Conservation (phyloP, 345 rosid species). For the Bruguiera sexangula region DNA sequence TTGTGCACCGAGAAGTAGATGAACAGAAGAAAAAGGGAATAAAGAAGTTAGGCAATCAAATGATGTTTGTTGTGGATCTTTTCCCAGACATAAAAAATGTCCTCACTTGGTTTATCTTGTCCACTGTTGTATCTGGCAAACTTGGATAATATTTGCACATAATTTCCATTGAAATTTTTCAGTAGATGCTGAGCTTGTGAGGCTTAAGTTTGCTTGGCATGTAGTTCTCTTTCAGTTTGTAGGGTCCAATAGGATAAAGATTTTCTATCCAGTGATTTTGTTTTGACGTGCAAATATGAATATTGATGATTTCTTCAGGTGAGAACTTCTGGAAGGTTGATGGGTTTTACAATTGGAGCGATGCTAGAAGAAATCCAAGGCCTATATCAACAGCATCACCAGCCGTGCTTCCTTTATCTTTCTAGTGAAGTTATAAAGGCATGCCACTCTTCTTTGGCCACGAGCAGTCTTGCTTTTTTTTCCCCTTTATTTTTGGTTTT, state of each 20-base stretch:
- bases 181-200: not conserved
- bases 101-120: not conserved
- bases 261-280: not conserved
- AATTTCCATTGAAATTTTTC: not conserved
- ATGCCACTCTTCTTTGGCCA: slow-evolving; percentile 9
- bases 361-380: slow-evolving; percentile 91
- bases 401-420: slow-evolving; percentile 97
- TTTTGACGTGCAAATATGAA: slow-evolving; percentile 6
- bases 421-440: slow-evolving; percentile 99
- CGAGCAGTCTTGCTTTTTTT: not conserved
- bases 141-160: slow-evolving; percentile 3
- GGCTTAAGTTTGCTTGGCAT: not conserved
- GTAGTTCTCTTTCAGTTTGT: not conserved
- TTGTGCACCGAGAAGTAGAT: slow-evolving; percentile 8
- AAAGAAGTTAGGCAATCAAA: not conserved
- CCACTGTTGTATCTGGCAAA: not conserved
- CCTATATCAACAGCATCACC: slow-evolving; percentile 88
- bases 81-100: not conserved
- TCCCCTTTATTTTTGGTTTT: not conserved
- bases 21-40: slow-evolving; percentile 4
- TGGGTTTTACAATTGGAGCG: slow-evolving; percentile 89
- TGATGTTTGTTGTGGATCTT: not conserved
- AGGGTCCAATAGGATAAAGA: not conserved
- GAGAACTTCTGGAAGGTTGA: slow-evolving; percentile 91
- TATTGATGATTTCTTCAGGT: slow-evolving; percentile 46